Percentiles rank a stretch among this genome's conserved stretches.
These are phyloP conservation scores for Actinomortierella wolfii DNA, from an alignment of 371 early-diverging fungal genomes.

Conservation along the genomic window DNA sequence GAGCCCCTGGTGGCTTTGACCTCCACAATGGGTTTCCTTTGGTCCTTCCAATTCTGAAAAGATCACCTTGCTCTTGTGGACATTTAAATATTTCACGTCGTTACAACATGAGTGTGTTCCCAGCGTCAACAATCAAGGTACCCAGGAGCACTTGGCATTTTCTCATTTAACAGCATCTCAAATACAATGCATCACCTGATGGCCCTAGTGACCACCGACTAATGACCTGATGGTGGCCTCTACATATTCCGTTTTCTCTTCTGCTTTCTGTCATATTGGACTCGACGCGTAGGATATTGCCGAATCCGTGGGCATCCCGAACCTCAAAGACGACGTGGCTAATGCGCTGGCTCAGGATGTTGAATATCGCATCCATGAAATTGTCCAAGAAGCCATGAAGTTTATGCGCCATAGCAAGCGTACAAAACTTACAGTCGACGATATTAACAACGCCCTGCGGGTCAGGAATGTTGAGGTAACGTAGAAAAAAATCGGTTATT, in stretches of 20 bases:
- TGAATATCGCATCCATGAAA: slow-evolving; percentile 96
- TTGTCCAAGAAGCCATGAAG: slow-evolving; percentile 97
- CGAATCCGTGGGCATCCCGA: slow-evolving; percentile 89
- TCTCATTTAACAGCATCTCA: background rate
- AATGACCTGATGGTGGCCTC: too few relatives aligned
- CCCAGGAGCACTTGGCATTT: background rate
- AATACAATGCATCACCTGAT: background rate
- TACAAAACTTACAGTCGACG: slow-evolving; percentile 85
- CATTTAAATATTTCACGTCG: background rate
- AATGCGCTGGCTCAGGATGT: slow-evolving; percentile 92
- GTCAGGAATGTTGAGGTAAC: slow-evolving; percentile 94
- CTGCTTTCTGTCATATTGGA: background rate
- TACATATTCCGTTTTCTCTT: background rate
- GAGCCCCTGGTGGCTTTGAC: too few relatives aligned
- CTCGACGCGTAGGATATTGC: slow-evolving; percentile 71
- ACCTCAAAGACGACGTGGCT: slow-evolving; percentile 93
- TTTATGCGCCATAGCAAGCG: slow-evolving; percentile 98
- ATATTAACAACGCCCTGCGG: slow-evolving; percentile 95
- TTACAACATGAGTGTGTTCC: slow-evolving; percentile 38
- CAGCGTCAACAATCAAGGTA: slow-evolving; percentile 46
- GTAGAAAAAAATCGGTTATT: background rate
- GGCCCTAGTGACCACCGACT: too few relatives aligned
- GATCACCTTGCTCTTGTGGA: background rate
- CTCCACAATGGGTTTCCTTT: too few relatives aligned
- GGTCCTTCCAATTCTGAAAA: background rate